Base-by-base conservation (phyloP, 305 asterid species). In the Solanum hybrid region DNA sequence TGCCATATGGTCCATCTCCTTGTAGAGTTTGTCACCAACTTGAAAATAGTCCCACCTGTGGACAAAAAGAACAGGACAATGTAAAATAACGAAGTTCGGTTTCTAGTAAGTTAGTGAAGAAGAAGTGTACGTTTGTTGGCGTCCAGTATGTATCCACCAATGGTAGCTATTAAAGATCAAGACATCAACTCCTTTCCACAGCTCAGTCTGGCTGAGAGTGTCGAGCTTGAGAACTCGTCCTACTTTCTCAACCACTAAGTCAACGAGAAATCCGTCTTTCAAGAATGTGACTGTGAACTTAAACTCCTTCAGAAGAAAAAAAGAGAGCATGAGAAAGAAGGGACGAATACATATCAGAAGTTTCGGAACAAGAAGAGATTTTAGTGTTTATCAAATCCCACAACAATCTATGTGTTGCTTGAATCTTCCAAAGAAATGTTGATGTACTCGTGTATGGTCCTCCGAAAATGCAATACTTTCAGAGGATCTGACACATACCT, bases 81-180 rank as follows among this genome's bases (percentile, higher is more conserved):
- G 19, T 82, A 12, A 85, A 15, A 32, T 26, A 38, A 60, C 15
- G 24, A 29, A 42, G 7, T 26, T 32, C 5, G 40, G 76, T n/a
- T 29, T 88, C 71, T 34, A 88, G 22, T 26, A 64, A 13, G 42
- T 64, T 14, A 6, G 26, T 34, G 24, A 40, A 87, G 73, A 71
- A 87, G 84, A 75, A 87, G 32, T 45, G 0, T 87, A 92, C 98
- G 94, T 92, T 51, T 91, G 94, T 72, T 82, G 37, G 13, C 78
- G 90, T 71, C 96, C 97, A 0, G 94, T 91, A 90, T 96, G 98
- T 31, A 93, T 89, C 98, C 98, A 96, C 98, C 98, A 96, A 88
- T 96, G 98, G 89, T 95, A 94, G 91, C 90, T 92, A 90, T 96
- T 95, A 94, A 95, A 95, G 91, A 96, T 92, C n/a, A 96, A 90